Conservation (phyloP, 1,139 yeast species). For the Scheffersomyces titani region DNA sequence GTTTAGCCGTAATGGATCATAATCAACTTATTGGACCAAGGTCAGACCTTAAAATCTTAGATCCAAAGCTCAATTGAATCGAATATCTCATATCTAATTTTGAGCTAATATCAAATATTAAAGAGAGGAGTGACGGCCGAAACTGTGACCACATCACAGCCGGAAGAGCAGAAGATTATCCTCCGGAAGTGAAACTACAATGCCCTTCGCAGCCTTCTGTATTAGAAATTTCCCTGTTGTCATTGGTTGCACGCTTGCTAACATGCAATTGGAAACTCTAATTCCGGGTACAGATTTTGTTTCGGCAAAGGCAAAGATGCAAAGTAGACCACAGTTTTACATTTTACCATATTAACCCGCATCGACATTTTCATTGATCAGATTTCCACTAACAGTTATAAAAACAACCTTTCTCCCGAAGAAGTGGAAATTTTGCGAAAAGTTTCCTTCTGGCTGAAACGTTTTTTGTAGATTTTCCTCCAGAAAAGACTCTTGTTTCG, state of each 20-base stretch:
- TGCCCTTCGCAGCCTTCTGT: slow-evolving; percentile 7
- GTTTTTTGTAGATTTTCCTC: slow-evolving; percentile 7
- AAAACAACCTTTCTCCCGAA: slow-evolving; percentile 5
- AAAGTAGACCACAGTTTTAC: neutral
- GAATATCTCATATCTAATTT: neutral
- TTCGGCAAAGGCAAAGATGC: neutral
- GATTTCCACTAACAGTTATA: slow-evolving; percentile 1
- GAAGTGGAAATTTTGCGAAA: neutral
- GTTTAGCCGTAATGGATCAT: neutral
- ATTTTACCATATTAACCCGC: neutral
- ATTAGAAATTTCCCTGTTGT: slow-evolving; percentile 19
- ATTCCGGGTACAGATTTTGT: slow-evolving; percentile 1
- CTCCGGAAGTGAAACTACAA: neutral
- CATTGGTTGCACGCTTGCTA: slow-evolving; percentile 13
- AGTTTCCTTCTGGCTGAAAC: slow-evolving; percentile 3
- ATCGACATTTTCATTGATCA: slow-evolving; percentile 1
- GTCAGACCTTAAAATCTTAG: neutral
- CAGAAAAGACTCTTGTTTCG: slow-evolving; percentile 2
- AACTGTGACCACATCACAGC: neutral
- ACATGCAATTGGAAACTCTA: neutral
- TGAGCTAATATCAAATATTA: neutral
- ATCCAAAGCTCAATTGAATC: neutral
- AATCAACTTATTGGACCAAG: neutral
- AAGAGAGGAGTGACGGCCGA: neutral
- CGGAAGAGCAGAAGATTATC: neutral